Base-by-base conservation (phyloP, 2,329 filamentous ascomycete species). In the Calonectria multiphialidica region DNA sequence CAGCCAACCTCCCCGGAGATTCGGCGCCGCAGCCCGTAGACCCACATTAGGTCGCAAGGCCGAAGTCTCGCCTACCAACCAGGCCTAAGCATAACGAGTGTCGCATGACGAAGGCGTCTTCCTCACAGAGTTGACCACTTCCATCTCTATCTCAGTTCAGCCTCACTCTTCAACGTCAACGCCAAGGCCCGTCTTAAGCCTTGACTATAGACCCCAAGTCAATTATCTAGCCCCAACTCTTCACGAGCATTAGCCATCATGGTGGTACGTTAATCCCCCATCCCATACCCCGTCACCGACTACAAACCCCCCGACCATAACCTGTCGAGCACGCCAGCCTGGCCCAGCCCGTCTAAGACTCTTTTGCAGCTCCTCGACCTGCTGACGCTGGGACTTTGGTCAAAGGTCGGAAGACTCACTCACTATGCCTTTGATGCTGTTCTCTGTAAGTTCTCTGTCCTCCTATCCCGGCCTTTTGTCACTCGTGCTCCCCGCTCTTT, bases 361-460 rank as follows among this genome's bases (percentile, higher is more conserved):
- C 77, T 72, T 71, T 79, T 71, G 82, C 84, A 91, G 89, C 85
- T 92, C 84, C 89, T 92, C 87, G 88, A 91, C 86, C 88, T 92
- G 85, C 90, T 92, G 88, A 92, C 90, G 83, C 89, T 93, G 86
- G 91, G 89, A 84, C 86, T 92, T 79, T 91, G 87, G 89, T 88
- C 87, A 86, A 93, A 98, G 96, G 90, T 98, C 86, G 96, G 96
- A 88, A 93, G 94, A 85, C 87, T 98, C 81, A 94, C 94, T 83
- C 96, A 98, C 88, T 98, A 97, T 88, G 95, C 95, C 81, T 96
- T 98, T 84, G 96, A 98, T 86, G 96, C 96, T 76, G 95, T 98
- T 78, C 91, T 98, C 80, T 88, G 95, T 97, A 91, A 80, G 93
- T 88, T 50, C 28, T 50, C 47, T 33, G 7, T 42, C 40, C 45